Evolutionary conservation across 768 basidiomycete genomes (phyloP).

Genomic region (Trametes sanguinea): DNA sequence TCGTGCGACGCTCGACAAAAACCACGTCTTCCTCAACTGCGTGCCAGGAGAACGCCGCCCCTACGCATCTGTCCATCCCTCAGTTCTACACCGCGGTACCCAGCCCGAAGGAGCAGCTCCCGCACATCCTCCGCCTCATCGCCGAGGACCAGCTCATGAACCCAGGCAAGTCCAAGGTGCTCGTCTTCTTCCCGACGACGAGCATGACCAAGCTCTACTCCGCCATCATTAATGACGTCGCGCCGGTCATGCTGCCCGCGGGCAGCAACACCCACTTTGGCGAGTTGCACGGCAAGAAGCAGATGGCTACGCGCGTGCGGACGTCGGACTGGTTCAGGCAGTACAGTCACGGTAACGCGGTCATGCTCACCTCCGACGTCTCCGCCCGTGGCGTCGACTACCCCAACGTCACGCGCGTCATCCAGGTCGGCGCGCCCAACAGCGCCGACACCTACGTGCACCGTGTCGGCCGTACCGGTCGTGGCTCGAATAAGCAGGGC

Average conservation of each 20-base stretch:
- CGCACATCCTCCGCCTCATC: slow-evolving; percentile 77
- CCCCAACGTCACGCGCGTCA: slow-evolving; percentile 83
- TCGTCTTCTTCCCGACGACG: slow-evolving; percentile 85
- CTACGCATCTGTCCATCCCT: slow-evolving; percentile 72
- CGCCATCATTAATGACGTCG: slow-evolving; percentile 57
- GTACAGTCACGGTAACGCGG: slow-evolving; percentile 51
- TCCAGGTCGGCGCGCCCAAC: slow-evolving; percentile 84
- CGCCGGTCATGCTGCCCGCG: slow-evolving; percentile 48
- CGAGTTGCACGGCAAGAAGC: slow-evolving; percentile 82
- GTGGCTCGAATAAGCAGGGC: slow-evolving; percentile 54
- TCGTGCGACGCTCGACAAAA: slow-evolving; percentile 52
- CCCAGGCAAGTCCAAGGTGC: slow-evolving; percentile 65
- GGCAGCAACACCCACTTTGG: slow-evolving; percentile 55
- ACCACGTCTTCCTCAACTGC: slow-evolving; percentile 75
- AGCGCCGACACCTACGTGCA: slow-evolving; percentile 77
- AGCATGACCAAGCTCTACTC: slow-evolving; percentile 81
- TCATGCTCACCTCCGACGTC: slow-evolving; percentile 86
- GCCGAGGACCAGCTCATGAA: slow-evolving; percentile 85
- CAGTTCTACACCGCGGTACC: slow-evolving; percentile 83
- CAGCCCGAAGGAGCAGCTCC: slow-evolving; percentile 64
- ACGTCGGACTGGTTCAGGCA: slow-evolving; percentile 62
- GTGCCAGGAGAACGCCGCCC: slow-evolving; percentile 59
- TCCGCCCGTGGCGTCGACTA: slow-evolving; percentile 91
- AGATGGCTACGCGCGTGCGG: slow-evolving; percentile 55
- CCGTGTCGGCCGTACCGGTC: slow-evolving; percentile 83